Evolutionary conservation across 805 yeast species (phyloP).

Genomic region (Saccharomyces paradoxus): DNA sequence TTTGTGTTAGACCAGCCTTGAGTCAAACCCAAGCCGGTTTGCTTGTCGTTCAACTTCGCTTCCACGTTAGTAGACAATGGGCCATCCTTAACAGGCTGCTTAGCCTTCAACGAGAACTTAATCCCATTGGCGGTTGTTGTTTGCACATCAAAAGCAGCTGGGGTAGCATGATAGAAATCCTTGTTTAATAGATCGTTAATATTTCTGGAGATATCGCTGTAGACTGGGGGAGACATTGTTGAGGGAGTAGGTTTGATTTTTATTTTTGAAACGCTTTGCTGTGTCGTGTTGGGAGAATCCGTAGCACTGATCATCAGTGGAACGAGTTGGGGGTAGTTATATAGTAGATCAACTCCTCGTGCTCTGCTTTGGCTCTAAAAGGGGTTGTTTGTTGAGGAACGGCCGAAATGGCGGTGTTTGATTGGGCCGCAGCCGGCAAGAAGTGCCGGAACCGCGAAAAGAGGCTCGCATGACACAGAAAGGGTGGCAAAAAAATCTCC

Average conservation of each 20-base stretch:
- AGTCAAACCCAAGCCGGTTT: conserved; percentile 83
- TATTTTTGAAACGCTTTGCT: neutral
- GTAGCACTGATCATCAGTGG: neutral
- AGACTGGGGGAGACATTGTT: conserved; percentile 75
- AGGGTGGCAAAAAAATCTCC: neutral
- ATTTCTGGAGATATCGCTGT: conserved; percentile 87
- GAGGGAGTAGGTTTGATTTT: neutral
- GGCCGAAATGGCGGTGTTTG: neutral
- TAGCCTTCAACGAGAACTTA: conserved; percentile 87
- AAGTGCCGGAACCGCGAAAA: neutral
- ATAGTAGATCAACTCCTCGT: neutral
- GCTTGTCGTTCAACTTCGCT: conserved; percentile 87
- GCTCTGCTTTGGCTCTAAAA: neutral
- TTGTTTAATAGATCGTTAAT: conserved; percentile 80
- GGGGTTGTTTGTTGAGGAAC: neutral
- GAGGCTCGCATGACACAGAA: neutral
- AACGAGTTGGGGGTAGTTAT: neutral
- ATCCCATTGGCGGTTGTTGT: conserved; percentile 96
- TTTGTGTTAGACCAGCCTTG: conserved; percentile 95
- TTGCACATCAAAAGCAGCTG: conserved; percentile 83
- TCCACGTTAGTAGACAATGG: conserved; percentile 83
- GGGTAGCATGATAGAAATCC: conserved; percentile 89
- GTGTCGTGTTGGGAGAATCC: neutral
- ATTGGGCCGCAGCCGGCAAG: neutral
- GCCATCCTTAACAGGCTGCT: conserved; percentile 65